phyloP scores from a whole-genome alignment of 129 eudicot species.

The Ambrosia trifida region DNA sequence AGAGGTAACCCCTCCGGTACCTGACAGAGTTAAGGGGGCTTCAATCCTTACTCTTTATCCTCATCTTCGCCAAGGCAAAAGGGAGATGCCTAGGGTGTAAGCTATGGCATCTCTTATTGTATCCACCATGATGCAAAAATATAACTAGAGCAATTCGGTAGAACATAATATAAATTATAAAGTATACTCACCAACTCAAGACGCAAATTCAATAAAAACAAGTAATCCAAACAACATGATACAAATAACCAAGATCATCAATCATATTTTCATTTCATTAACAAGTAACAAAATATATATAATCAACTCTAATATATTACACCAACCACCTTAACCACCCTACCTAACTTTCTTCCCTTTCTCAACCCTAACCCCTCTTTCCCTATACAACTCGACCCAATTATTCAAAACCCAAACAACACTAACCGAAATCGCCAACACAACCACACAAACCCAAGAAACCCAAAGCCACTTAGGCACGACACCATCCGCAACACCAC shows the following conservation, averaged over 20 bases:
- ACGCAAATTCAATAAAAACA: not conserved
- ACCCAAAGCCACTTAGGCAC: conserved; percentile 82
- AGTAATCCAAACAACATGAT: not conserved
- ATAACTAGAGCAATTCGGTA: no score
- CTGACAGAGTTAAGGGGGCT: no score
- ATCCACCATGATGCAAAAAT: no score
- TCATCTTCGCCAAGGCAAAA: no score
- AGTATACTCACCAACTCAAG: no score
- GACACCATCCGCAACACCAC: conserved; percentile 62
- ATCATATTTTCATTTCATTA: not conserved
- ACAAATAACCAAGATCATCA: conserved; percentile 9
- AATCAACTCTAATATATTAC: conserved; percentile 18
- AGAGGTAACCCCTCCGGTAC: no score
- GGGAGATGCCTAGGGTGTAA: no score
- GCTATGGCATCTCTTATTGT: no score
- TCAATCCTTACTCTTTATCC: no score
- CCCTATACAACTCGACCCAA: conserved; percentile 65
- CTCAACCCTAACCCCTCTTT: conserved; percentile 40
- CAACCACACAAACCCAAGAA: conserved; percentile 79
- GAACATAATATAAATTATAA: no score
- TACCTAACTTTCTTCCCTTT: conserved; percentile 49
- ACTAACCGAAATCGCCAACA: conserved; percentile 71
- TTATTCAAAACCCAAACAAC: conserved; percentile 68
- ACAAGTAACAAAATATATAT: conserved; percentile 6
- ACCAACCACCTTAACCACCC: conserved; percentile 6